Percentiles rank a stretch among this genome's conserved stretches.
Evolutionary conservation across 129 eudicot species (phyloP).

Genomic region (Deinandra increscens): DNA sequence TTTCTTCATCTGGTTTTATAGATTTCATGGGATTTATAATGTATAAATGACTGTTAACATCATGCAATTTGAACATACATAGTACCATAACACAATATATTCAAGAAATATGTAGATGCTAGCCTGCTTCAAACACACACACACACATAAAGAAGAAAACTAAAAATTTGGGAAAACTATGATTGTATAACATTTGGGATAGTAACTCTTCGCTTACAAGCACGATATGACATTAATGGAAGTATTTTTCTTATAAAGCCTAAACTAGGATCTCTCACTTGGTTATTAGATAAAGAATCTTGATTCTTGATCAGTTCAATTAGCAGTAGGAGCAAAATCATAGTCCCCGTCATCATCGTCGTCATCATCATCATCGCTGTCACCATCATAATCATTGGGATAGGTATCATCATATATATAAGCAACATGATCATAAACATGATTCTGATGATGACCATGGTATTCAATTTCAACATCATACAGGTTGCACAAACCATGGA

Average conservation of each 20-base stretch:
- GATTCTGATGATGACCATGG: conserved; percentile 16
- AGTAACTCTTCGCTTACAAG: neutral
- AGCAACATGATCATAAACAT: conserved; percentile 11
- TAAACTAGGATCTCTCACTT: conserved; percentile 21
- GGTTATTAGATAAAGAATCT: conserved; percentile 16
- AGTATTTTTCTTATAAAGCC: neutral
- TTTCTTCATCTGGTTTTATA: neutral
- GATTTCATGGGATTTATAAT: neutral
- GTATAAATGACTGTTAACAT: neutral
- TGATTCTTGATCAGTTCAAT: conserved; percentile 6
- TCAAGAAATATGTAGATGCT: neutral
- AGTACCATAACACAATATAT: conserved; percentile 4
- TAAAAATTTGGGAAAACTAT: neutral
- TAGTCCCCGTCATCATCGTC: too few species aligned
- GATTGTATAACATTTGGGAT: neutral
- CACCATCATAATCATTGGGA: conserved; percentile 21
- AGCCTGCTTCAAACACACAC: conserved; percentile 17
- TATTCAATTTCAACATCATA: conserved; percentile 15
- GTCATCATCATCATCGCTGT: conserved; percentile 33
- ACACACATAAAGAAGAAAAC: neutral
- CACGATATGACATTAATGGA: conserved; percentile 5
- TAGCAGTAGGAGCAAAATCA: conserved; percentile 10
- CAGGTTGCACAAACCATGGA: conserved; percentile 15
- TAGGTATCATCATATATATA: conserved; percentile 20
- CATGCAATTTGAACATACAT: neutral